Evolutionary conservation across 108 stramenopile genomes (phyloP), one percentile per base, ranked within the genome.

Genomic region (Poteriospumella lacustris): DNA sequence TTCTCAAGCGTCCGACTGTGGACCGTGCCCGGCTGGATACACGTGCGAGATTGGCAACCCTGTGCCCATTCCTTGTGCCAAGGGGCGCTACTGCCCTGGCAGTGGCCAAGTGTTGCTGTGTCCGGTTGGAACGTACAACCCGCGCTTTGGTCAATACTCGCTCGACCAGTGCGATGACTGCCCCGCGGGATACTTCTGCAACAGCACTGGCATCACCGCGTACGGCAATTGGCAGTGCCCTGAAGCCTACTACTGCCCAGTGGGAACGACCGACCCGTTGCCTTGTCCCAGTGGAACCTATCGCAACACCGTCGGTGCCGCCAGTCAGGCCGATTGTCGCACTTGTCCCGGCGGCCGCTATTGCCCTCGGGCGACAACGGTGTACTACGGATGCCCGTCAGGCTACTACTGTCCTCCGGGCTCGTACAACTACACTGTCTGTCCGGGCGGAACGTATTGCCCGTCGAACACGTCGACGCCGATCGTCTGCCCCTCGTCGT

Each of bases 261-360:
- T 0, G 19, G 76, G 84, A 26, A 68, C 78, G 2, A 52, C 39
- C 29, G 59, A 33, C 15, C 78, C 84, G 0, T 15, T 39, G 29
- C 81, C 84, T 1, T 86, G 85, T 36, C 84, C 85, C n/a, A 68
- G 41, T 36, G 85, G 85, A 40, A 82, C 84, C 15, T 86, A 82
- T 78, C 43, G 81, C 1, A 68, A 39, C 41, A 28, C 0, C 9
- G 58, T 58, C 28, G 83, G 81, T 1, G 80, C 72, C 3, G 44
- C 39, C 1, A 41, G 58, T 5, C 33, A 58, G 38, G 69, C 78
- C 2, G 81, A 84, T 43, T 86, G 85, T 44, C 28, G 12, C 26
- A 3, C 19, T 24, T 86, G 85, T 40, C 76, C 81, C 1, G 78
- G 67, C 24, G 85, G 85, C 0, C 68, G 42, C 43, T 81, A 79